These are phyloP conservation scores for Salix purpurea DNA, from an alignment of 345 rosid species.

Conservation along the genomic window DNA sequence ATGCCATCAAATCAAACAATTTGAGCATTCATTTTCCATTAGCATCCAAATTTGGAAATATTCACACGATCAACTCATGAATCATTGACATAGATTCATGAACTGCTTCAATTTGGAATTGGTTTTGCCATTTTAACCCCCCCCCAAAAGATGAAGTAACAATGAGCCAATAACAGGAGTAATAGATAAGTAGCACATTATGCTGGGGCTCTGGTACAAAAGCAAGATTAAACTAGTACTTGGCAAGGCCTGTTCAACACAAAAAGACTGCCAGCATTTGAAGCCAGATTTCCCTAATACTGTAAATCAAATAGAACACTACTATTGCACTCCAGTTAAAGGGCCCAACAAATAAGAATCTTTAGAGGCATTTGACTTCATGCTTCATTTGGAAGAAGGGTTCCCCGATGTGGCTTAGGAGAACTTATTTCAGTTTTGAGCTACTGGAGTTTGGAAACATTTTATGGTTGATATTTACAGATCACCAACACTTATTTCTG, in stretches of 20 bases:
- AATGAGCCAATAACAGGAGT: background rate
- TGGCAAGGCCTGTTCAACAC: background rate
- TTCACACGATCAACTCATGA: background rate
- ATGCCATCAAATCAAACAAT: background rate
- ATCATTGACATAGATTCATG: background rate
- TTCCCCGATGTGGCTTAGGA: background rate
- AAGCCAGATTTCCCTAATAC: background rate
- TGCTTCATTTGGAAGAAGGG: background rate
- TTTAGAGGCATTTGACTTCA: background rate
- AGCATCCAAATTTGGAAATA: background rate
- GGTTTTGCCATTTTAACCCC: no score
- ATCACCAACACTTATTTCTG: background rate
- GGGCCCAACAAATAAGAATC: background rate
- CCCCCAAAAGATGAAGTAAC: no score
- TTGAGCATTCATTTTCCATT: background rate
- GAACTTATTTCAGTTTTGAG: background rate
- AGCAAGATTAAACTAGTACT: background rate
- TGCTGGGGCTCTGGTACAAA: background rate
- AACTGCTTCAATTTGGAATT: no score
- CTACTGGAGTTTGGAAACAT: background rate
- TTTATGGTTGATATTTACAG: background rate
- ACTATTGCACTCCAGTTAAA: background rate
- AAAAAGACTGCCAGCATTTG: background rate
- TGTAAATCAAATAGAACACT: background rate
- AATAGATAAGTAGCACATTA: background rate